Percentiles rank a stretch among this genome's conserved stretches.
Evolutionary conservation across 352 stramenopile genomes (phyloP).

Genomic region (Globisporangium mamillatum): DNA sequence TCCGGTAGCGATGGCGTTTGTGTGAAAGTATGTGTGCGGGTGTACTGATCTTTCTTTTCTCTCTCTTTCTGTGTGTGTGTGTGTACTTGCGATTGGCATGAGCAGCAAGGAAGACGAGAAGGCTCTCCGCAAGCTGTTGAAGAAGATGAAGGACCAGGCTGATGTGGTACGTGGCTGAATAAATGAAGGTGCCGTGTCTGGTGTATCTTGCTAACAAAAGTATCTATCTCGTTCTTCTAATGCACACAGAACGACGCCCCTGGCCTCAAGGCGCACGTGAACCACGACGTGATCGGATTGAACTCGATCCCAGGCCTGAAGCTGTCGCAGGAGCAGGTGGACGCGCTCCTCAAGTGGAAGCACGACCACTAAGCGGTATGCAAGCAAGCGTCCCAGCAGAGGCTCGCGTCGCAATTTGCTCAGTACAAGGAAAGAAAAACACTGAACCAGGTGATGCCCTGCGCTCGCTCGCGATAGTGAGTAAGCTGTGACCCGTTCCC

Average conservation of each 20-base stretch:
- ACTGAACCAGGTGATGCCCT: not conserved
- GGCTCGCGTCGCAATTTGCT: not conserved
- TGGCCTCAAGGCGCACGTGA: slow-evolving; percentile 68
- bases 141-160: slow-evolving; percentile 86
- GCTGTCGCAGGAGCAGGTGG: slow-evolving; percentile 63
- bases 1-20: not conserved
- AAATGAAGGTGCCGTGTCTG: not conserved
- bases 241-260: slow-evolving; percentile 37
- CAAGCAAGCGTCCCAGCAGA: not conserved
- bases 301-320: slow-evolving; percentile 62
- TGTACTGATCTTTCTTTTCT: not conserved
- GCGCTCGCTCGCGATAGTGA: not conserved
- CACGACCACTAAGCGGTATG: slow-evolving; percentile 65
- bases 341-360: slow-evolving; percentile 88
- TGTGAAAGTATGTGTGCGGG: not conserved
- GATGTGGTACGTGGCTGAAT: slow-evolving; percentile 33
- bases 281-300: slow-evolving; percentile 74
- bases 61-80: not conserved
- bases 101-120: slow-evolving; percentile 87
- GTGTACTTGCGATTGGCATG: not conserved
- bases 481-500: not conserved
- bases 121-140: slow-evolving; percentile 78
- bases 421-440: not conserved
- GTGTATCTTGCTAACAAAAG: not conserved
- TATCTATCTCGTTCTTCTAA: not conserved